A percentile compares a stretch with the other conserved stretches of the same genome.
Conservation (phyloP, 2,329 filamentous ascomycete genomes). For the Colletotrichum shisoi region DNA sequence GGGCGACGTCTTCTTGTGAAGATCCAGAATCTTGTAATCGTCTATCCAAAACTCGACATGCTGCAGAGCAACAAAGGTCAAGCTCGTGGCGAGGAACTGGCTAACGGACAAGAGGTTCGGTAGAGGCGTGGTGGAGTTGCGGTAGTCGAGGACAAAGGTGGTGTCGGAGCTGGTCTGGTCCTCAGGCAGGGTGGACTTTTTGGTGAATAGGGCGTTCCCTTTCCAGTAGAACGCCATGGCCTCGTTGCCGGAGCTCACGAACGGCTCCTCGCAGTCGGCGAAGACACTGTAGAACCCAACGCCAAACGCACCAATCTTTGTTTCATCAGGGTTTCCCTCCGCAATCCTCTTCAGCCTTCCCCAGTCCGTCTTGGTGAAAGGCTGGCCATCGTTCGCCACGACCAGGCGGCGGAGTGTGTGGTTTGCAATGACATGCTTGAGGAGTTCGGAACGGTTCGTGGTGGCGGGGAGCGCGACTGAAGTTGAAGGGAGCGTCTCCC, state of each 20-base stretch:
- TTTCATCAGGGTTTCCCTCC: slow-evolving; percentile 98
- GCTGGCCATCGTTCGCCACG: slow-evolving; percentile 89
- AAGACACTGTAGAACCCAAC: slow-evolving; percentile 99
- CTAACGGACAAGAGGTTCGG: slow-evolving; percentile 86
- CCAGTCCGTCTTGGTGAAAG: slow-evolving; percentile 93
- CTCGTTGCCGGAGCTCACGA: slow-evolving; percentile 89
- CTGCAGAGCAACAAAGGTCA: slow-evolving; percentile 92
- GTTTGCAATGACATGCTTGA: slow-evolving; percentile 84
- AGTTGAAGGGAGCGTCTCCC: slow-evolving; percentile 87
- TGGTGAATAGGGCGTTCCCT: slow-evolving; percentile 94
- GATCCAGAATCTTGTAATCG: slow-evolving; percentile 78
- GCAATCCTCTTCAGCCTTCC: slow-evolving; percentile 91
- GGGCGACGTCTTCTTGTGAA: slow-evolving; percentile 87
- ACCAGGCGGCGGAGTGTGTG: slow-evolving; percentile 88
- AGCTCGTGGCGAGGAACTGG: slow-evolving; percentile 91
- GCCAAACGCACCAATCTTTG: slow-evolving; percentile 97
- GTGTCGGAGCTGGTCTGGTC: slow-evolving; percentile 75
- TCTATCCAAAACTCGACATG: slow-evolving; percentile 91
- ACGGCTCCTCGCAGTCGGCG: slow-evolving; percentile 96
- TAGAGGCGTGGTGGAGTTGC: slow-evolving; percentile 84
- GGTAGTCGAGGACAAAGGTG: slow-evolving; percentile 93
- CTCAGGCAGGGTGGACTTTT: slow-evolving; percentile 76
- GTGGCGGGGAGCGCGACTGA: slow-evolving; percentile 73
- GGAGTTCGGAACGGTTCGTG: slow-evolving; percentile 71
- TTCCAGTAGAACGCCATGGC: slow-evolving; percentile 99